A percentile compares a stretch with the other conserved stretches of the same genome.
phyloP scores from a whole-genome alignment of 2,329 filamentous ascomycete genomes.

The Aspergillus udagawae region DNA sequence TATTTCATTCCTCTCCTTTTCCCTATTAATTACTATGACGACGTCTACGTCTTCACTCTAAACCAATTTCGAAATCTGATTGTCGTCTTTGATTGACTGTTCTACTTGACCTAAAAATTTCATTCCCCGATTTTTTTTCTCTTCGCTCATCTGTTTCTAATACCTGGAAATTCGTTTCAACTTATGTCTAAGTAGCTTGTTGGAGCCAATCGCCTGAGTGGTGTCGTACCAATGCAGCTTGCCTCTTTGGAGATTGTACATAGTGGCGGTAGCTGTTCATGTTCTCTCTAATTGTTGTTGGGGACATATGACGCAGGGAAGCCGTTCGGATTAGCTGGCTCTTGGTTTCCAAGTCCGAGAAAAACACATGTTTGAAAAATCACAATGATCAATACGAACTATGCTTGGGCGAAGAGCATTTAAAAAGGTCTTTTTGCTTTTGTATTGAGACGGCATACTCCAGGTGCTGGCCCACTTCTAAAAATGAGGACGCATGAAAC shows the following conservation, averaged over 20 bases:
- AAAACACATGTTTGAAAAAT: background rate
- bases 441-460: background rate
- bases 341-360: background rate
- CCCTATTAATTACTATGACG: background rate
- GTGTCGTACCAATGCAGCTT: background rate
- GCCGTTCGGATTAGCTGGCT: background rate
- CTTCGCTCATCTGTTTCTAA: constrained; percentile 1
- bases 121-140: background rate
- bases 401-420: background rate
- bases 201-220: background rate
- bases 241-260: constrained; percentile 7
- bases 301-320: background rate
- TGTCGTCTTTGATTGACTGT: background rate
- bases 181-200: constrained; percentile 7
- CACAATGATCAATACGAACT: background rate
- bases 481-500: background rate
- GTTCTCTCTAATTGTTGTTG: constrained; percentile 6
- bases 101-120: background rate
- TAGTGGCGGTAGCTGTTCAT: constrained; percentile 1
- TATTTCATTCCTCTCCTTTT: background rate
- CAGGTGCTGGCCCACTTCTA: background rate
- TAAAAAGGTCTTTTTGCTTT: background rate
- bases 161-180: constrained; percentile 1
- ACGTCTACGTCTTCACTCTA: background rate
- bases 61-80: background rate